A percentile compares a stretch with the other conserved stretches of the same genome.
Conservation (phyloP, 2,329 filamentous ascomycete genomes). For the Trichoderma pleuroti region DNA sequence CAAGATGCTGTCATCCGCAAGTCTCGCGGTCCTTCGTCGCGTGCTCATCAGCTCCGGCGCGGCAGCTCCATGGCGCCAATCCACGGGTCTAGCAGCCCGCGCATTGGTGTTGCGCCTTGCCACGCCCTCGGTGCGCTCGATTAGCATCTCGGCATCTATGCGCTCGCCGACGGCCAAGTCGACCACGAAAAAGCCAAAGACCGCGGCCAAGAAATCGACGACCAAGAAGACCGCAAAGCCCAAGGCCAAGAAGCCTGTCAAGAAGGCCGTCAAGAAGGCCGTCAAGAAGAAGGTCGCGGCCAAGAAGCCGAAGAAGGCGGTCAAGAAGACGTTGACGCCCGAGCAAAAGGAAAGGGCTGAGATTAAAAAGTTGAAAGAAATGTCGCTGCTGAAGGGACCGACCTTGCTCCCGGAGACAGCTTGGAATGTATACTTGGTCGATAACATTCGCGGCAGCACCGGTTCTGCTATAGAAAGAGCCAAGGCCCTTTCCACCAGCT, state of each 20-base stretch:
- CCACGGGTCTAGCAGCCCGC: slow-evolving; percentile 24
- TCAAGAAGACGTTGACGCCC: slow-evolving; percentile 36
- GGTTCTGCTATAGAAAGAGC: slow-evolving; percentile 25
- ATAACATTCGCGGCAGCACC: slow-evolving; percentile 28
- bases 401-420: slow-evolving; percentile 29
- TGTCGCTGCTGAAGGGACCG: slow-evolving; percentile 41
- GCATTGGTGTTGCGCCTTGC: slow-evolving; percentile 20
- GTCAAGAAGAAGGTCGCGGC: slow-evolving; percentile 25
- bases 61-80: slow-evolving; percentile 21
- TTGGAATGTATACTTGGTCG: slow-evolving; percentile 40
- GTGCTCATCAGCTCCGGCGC: slow-evolving; percentile 22
- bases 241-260: slow-evolving; percentile 23
- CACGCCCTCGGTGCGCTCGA: slow-evolving; percentile 28
- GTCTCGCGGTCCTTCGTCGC: slow-evolving; percentile 38
- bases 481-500: slow-evolving; percentile 31
- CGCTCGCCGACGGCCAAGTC: slow-evolving; percentile 27
- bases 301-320: slow-evolving; percentile 29
- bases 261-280: slow-evolving; percentile 23
- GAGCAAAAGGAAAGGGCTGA: slow-evolving; percentile 38
- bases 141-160: slow-evolving; percentile 32
- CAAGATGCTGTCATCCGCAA: slow-evolving; percentile 42
- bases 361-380: slow-evolving; percentile 38
- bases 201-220: slow-evolving; percentile 26
- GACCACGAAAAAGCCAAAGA: slow-evolving; percentile 24
- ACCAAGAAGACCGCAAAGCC: slow-evolving; percentile 22